Evolutionary conservation across 768 basidiomycete genomes (phyloP), one percentile per base, ranked within the genome.

Genomic region (Lentinula detonsa): DNA sequence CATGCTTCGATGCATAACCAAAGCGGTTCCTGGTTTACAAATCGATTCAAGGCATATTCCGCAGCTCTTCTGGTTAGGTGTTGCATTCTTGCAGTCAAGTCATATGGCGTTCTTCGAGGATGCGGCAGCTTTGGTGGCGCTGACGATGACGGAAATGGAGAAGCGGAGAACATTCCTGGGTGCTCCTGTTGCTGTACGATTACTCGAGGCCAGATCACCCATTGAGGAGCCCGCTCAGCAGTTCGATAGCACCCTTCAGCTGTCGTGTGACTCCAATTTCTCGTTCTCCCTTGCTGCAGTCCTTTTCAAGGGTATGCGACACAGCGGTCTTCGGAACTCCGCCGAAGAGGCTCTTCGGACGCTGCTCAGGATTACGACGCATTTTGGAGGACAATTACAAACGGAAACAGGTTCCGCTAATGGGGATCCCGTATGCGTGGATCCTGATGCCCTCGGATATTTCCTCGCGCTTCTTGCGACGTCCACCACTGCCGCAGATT

Each of bases 1-100:
- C 74, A 96, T 97, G 89, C 81, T 96, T 28, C 84, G 91, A 56
- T 94, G 92, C 73, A 83, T 96, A 66, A 83, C 84, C 69, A 86
- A 85, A 66, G 80, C 95, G 53, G 82, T 93, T 4, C 88, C 89
- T 9, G 86, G 85, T 5, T 77, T 95, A 10, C 75, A 82, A 0
- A 76, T 79, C 37, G 80, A 84, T 40, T 93, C 90, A 37, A 80
- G 91, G 58, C 95, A 93, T 70, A 75, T 90, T 5, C 74, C 80
- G 21, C 82, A 84, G 56, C 76, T 95, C 21, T 93, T 96, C 73
- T 97, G 95, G 95, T 76, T 95, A 6, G 91, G 88, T 1, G 86
- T 96, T 28, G 87, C 89, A 34, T 79, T 96, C 21, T 79, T 96
- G 16, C 86, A 95, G 72, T 85, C 88, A 15, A 86, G 88, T 50